A percentile compares a stretch with the other conserved stretches of the same genome.
Conservation (phyloP, 176 grass and related monocot genomes). For the Lolium rigidum region DNA sequence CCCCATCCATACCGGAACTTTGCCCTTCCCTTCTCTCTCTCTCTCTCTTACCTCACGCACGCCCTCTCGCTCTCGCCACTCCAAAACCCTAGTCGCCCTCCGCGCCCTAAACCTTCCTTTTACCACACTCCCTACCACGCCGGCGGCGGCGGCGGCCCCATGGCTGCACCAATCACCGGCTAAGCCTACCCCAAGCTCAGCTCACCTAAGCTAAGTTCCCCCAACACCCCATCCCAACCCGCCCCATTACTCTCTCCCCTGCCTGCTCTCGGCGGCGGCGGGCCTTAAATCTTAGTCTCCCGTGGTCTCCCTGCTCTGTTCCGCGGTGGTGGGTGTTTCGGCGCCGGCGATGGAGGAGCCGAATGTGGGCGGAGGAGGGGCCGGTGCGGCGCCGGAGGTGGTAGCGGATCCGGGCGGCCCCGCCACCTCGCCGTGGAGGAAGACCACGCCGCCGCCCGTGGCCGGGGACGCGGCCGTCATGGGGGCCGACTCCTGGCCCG, state of each 20-base stretch:
- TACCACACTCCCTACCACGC: conserved; percentile 1
- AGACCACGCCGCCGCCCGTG: conserved; percentile 34
- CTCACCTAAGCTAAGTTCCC: neutral
- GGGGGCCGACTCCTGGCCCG: conserved; percentile 72
- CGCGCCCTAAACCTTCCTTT: conserved; percentile 37
- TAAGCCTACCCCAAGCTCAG: neutral
- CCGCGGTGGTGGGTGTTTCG: neutral
- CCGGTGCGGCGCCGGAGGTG: conserved; percentile 28
- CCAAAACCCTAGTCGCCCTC: conserved; percentile 64
- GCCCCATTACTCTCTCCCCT: neutral
- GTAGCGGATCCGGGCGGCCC: conserved; percentile 28
- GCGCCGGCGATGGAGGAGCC: conserved; percentile 41
- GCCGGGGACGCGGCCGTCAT: conserved; percentile 50
- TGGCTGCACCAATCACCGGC: conserved; percentile 35
- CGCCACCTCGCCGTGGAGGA: conserved; percentile 52
- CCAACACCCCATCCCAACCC: neutral
- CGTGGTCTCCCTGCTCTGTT: neutral
- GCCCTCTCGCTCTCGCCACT: conserved; percentile 30
- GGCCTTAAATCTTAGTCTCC: neutral
- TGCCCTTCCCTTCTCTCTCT: neutral
- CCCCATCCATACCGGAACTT: conserved; percentile 5
- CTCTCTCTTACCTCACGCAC: conserved; percentile 39
- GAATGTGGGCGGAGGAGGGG: conserved; percentile 40
- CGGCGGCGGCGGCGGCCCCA: conserved; percentile 9
- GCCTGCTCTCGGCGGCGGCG: conserved; percentile 21